A percentile compares a stretch with the other conserved stretches of the same genome.
Evolutionary conservation across 805 yeast genomes (phyloP).

Genomic region (Wickerhamiella alocasiicola): DNA sequence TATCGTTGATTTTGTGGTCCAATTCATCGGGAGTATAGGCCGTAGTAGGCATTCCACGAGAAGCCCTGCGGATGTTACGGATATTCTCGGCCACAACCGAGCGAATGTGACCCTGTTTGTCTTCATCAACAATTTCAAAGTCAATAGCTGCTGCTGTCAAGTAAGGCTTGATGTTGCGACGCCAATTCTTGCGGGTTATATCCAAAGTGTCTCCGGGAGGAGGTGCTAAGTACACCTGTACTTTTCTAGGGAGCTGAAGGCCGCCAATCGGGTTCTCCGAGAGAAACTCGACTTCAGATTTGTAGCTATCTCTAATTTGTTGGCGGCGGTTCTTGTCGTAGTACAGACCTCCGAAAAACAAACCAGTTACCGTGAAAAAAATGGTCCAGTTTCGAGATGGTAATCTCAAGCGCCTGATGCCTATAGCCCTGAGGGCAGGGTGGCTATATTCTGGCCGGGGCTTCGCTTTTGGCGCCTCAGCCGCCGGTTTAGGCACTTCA

Average conservation of each 20-base stretch:
- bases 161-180: conserved; percentile 73
- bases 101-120: conserved; percentile 85
- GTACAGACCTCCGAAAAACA: conserved; percentile 57
- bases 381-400: conserved; percentile 92
- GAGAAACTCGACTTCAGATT: conserved; percentile 42
- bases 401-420: conserved; percentile 59
- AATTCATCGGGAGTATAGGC: conserved; percentile 22
- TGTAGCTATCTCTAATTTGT: conserved; percentile 50
- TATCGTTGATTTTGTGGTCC: conserved; percentile 24
- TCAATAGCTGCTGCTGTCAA: conserved; percentile 76
- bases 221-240: conserved; percentile 83
- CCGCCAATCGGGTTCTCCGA: conserved; percentile 38
- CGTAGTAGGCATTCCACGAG: conserved; percentile 21
- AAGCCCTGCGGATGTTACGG: conserved; percentile 46
- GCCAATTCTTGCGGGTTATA: conserved; percentile 57
- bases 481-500: conserved; percentile 1
- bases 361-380: conserved; percentile 61
- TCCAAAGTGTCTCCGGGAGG: conserved; percentile 88
- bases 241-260: conserved; percentile 52
- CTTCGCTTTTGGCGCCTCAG: conserved; percentile 1
- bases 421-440: conserved; percentile 78
- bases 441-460: conserved; percentile 27
- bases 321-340: conserved; percentile 71
- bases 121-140: conserved; percentile 55
- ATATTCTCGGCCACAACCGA: conserved; percentile 69